Conservation (phyloP, 2,329 filamentous ascomycete genomes). For the Botrytis hyacinthi region DNA sequence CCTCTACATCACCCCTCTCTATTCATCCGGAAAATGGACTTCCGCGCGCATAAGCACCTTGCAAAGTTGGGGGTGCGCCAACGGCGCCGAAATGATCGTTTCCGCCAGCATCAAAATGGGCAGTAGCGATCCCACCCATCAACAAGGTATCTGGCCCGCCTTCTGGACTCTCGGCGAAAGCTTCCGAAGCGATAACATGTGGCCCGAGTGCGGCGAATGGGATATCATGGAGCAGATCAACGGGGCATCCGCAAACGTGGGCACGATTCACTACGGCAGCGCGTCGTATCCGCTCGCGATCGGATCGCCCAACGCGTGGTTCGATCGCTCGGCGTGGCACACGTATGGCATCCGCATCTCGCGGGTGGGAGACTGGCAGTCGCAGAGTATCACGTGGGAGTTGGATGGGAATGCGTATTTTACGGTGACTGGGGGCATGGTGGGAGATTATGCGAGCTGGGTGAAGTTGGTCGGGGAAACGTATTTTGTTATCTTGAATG, state of each 20-base stretch:
- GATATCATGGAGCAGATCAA: conserved; percentile 1
- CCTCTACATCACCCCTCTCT: background rate
- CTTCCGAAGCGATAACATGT: background rate
- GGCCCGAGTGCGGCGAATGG: background rate
- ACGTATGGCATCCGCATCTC: background rate
- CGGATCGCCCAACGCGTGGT: background rate
- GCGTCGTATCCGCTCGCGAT: background rate
- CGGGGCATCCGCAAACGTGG: background rate
- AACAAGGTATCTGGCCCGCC: background rate
- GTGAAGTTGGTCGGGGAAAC: background rate
- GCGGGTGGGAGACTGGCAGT: background rate
- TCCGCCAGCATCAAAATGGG: background rate
- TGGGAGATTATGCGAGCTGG: background rate
- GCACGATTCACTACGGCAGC: background rate
- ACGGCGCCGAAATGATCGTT: background rate
- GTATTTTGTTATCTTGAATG: background rate
- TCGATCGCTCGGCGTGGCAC: background rate
- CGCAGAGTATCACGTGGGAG: background rate
- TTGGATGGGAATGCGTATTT: background rate
- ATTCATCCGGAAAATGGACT: background rate
- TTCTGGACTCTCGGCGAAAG: background rate
- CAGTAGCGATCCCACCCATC: background rate
- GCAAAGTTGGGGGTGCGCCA: background rate
- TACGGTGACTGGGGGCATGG: background rate
- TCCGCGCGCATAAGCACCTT: background rate